Evolutionary conservation across 805 yeast genomes (phyloP), one percentile per base, ranked within the genome.

Genomic region (Wilhelminamyces savonicus): DNA sequence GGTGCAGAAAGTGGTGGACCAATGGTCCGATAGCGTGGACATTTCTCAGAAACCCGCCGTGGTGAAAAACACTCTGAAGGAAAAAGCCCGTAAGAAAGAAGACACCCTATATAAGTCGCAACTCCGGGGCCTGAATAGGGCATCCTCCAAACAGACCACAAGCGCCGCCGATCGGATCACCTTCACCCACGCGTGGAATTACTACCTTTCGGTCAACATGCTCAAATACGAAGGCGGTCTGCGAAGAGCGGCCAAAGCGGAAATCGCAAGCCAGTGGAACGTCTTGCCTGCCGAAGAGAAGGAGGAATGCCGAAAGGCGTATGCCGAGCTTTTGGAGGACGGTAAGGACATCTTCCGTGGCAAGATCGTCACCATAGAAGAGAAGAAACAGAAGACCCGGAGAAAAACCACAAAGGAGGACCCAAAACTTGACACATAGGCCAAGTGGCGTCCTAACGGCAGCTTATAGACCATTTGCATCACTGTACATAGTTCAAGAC

Each of bases 181-280:
- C 10, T 40, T 46, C 34, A 50, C 50, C 15, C 53, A 59, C 31
- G 64, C 65, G 1, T 59, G 64, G 62, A 59, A 60, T 43, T 59
- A 56, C 32, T 59, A 36, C 36, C 34, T 46, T 36, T 34, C 48
- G 18, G 16, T 42, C 17, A 41, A 28, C 21, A 47, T 43, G 26
- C 36, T 43, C 10, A 24, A 38, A 18, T 39, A 31, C 26, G 42
- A 32, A 26, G 45, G 35, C 13, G 18, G 39, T 15, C 31, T 41
- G 29, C 28, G 30, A 13, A 35, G 34, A 13, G 44, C 41, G 13
- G 44, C 48, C 3, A 32, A 41, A 8, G 27, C 31, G 21, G 19
- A 24, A 12, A 39, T 44, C 14, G 46, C 43, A 11, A 20, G 21
- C 10, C 14, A 21, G 7, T 60, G 67, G 67, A 46, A 48, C 10